Evolutionary conservation across 805 yeast species (phyloP).

Genomic region (Geotrichum ghanense): DNA sequence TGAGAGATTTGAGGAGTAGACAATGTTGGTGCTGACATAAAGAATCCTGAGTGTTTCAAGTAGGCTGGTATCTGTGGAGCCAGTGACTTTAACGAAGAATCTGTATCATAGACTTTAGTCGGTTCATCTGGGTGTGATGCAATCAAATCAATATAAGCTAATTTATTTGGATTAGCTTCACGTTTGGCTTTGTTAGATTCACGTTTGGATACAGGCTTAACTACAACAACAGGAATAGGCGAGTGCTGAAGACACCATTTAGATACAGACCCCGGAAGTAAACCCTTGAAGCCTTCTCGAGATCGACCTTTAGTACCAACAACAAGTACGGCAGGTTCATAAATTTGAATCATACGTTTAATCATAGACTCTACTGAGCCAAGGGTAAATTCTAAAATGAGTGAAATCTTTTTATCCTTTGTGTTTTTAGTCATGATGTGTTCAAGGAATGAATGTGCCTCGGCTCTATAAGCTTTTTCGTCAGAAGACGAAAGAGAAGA

Average conservation of each 20-base stretch:
- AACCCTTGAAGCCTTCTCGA: slow-evolving; percentile 30
- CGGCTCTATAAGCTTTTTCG: slow-evolving; percentile 22
- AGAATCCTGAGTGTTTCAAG: neutral
- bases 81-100: neutral
- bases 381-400: slow-evolving; percentile 33
- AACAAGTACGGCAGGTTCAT: slow-evolving; percentile 34
- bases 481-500: slow-evolving; percentile 14
- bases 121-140: slow-evolving; percentile 1
- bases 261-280: slow-evolving; percentile 36
- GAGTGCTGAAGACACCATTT: slow-evolving; percentile 38
- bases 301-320: slow-evolving; percentile 35
- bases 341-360: slow-evolving; percentile 31
- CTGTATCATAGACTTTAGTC: neutral
- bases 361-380: slow-evolving; percentile 34
- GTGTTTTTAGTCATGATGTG: slow-evolving; percentile 26
- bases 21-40: neutral
- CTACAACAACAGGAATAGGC: slow-evolving; percentile 35
- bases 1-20: neutral
- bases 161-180: slow-evolving; percentile 22
- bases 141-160: slow-evolving; percentile 13
- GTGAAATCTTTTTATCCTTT: slow-evolving; percentile 29
- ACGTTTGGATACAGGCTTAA: slow-evolving; percentile 29
- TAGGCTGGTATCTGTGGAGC: slow-evolving; percentile 2
- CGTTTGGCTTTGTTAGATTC: slow-evolving; percentile 23
- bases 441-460: slow-evolving; percentile 27